phyloP scores from a whole-genome alignment of 495 filamentous ascomycete species.

The Aspergillus nanangensis region DNA sequence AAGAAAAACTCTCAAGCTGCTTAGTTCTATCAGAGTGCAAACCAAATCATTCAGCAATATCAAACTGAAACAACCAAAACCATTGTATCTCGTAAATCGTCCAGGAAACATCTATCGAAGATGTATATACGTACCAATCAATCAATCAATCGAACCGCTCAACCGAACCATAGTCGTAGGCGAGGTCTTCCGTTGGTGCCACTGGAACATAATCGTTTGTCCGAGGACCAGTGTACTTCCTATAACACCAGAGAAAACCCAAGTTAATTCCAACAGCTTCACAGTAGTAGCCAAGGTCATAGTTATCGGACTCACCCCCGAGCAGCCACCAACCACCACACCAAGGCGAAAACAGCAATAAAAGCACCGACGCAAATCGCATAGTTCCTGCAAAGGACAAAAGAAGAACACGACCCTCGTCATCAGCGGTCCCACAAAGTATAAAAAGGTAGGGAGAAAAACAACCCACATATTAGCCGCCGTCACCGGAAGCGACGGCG shows the following conservation, averaged over 20 bases:
- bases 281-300: background rate
- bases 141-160: background rate
- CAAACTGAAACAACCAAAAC: background rate
- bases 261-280: constrained; percentile 4
- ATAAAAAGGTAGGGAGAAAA: background rate
- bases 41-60: no score
- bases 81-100: no score
- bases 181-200: constrained; percentile 31
- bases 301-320: constrained; percentile 41
- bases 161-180: constrained; percentile 20
- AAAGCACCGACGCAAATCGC: constrained; percentile 60
- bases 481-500: constrained; percentile 56
- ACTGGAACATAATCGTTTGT: constrained; percentile 45
- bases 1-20: no score
- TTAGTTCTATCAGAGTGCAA: no score
- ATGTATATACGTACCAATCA: no score
- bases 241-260: constrained; percentile 11
- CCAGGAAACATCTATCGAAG: no score
- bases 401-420: no score
- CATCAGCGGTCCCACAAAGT: background rate
- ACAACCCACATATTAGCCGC: constrained; percentile 52
- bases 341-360: constrained; percentile 56
- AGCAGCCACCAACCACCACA: constrained; percentile 64
- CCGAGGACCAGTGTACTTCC: constrained; percentile 52
- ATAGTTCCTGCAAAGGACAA: constrained; percentile 53